Evolutionary conservation across 2,329 filamentous ascomycete species (phyloP).

Genomic region (Pseudogymnoascus destructans): DNA sequence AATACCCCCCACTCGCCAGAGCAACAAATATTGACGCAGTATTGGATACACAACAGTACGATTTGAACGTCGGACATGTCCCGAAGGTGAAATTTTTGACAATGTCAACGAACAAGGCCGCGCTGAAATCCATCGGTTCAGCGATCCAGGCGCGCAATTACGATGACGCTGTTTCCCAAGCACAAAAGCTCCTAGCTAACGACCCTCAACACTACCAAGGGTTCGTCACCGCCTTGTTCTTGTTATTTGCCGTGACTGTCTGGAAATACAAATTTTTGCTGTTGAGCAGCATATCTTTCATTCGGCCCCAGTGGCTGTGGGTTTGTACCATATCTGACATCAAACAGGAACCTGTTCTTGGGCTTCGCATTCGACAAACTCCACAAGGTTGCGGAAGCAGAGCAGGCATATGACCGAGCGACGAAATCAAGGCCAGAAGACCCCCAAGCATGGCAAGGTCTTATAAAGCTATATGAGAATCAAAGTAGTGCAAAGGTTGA

Average conservation of each 20-base stretch:
- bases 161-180: conserved; percentile 58
- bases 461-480: conserved; percentile 74
- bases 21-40: neutral
- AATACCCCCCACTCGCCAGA: neutral
- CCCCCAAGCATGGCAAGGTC: conserved; percentile 78
- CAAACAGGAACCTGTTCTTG: conserved; percentile 61
- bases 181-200: conserved; percentile 53
- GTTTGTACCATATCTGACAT: neutral
- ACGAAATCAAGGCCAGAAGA: conserved; percentile 60
- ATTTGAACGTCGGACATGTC: neutral
- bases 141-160: conserved; percentile 68
- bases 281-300: neutral
- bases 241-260: neutral
- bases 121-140: conserved; percentile 69
- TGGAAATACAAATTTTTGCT: neutral
- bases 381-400: conserved; percentile 56
- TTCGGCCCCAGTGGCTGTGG: neutral
- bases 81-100: neutral
- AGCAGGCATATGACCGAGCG: conserved; percentile 62
- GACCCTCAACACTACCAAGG: conserved; percentile 75
- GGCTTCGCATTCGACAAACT: conserved; percentile 75
- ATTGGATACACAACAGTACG: neutral
- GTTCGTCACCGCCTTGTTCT: conserved; percentile 31
- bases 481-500: conserved; percentile 56
- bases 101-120: conserved; percentile 38